Evolutionary conservation across 305 asterid genomes (phyloP).

Genomic region (Lippia alba): DNA sequence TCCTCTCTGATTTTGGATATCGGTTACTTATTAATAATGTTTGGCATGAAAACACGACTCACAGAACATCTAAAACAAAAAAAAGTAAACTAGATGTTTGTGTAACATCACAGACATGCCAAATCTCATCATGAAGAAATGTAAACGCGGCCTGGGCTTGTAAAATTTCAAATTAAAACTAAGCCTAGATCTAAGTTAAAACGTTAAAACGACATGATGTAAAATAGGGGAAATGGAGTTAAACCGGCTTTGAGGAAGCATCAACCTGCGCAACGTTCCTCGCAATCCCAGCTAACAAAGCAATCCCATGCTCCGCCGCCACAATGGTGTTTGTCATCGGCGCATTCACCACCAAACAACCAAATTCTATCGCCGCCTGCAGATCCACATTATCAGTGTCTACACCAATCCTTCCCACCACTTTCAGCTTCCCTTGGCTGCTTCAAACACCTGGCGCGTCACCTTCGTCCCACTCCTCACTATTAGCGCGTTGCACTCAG

Average conservation of each 20-base stretch:
- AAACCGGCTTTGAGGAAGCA: conserved; percentile 94
- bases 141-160: too few species aligned
- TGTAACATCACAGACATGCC: too few species aligned
- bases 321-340: conserved; percentile 97
- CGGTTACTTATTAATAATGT: too few species aligned
- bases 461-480: conserved; percentile 97
- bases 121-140: too few species aligned
- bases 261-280: conserved; percentile 94
- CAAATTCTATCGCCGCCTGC: conserved; percentile 92
- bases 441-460: conserved; percentile 87
- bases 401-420: conserved; percentile 93
- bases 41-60: too few species aligned
- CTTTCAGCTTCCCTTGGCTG: conserved; percentile 78
- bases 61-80: too few species aligned
- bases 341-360: conserved; percentile 91
- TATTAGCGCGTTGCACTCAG: conserved; percentile 74
- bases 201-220: not conserved
- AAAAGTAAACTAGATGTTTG: too few species aligned
- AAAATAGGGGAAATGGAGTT: not conserved
- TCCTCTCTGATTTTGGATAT: too few species aligned
- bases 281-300: conserved; percentile 83
- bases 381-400: conserved; percentile 97
- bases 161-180: too few species aligned
- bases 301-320: conserved; percentile 95
- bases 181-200: too few species aligned